Conservation (phyloP, 768 basidiomycete species). For the Suillus occidentalis region DNA sequence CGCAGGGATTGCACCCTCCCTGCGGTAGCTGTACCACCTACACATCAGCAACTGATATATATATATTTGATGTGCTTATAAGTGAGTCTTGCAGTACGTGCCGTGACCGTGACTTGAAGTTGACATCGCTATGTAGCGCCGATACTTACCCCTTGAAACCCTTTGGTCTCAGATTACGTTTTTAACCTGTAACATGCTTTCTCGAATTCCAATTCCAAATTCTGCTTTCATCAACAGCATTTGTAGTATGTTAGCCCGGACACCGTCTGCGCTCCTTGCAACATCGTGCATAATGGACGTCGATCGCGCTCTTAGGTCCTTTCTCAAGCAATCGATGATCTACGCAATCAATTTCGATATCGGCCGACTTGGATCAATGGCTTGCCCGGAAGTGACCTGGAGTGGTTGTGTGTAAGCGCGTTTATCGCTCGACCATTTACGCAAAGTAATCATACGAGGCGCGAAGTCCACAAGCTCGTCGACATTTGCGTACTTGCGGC, state of each 20-base stretch:
- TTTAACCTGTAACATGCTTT: not conserved
- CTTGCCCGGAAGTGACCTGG: not conserved
- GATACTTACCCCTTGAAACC: not conserved
- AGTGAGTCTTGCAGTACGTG: not conserved
- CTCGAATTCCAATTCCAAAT: not conserved
- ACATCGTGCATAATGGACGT: not conserved
- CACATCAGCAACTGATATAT: not conserved
- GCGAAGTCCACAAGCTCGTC: not conserved
- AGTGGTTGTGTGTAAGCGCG: not conserved
- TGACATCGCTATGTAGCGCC: not conserved
- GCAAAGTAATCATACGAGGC: not conserved
- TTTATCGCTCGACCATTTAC: not conserved
- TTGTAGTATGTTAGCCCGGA: not conserved
- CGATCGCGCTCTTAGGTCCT: not conserved
- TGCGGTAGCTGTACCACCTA: not conserved
- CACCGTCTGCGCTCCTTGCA: not conserved
- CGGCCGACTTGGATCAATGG: not conserved
- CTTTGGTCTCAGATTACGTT: not conserved
- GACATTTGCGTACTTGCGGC: not conserved
- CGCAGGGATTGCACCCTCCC: not conserved
- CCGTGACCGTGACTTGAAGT: not conserved
- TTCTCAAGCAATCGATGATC: not conserved
- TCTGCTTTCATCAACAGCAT: not conserved
- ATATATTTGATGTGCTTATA: not conserved
- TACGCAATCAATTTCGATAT: not conserved